Conservation (phyloP, 257 asterid species). For the Lycium ferocissimum region DNA sequence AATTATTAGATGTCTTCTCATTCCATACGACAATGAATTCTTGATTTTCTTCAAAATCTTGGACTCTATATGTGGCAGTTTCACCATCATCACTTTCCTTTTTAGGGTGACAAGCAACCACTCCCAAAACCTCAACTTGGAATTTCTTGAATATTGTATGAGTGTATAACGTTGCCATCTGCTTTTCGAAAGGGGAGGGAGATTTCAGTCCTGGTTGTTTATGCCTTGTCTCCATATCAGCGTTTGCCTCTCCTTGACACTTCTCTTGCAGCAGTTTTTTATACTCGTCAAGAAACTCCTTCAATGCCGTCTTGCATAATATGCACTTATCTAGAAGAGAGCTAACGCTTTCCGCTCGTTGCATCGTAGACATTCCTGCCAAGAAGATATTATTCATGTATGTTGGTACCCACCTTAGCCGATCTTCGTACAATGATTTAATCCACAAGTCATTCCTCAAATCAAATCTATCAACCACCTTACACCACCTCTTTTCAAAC, state of each 20-base stretch:
- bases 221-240: conserved; percentile 50
- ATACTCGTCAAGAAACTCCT: conserved; percentile 52
- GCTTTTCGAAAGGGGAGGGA: conserved; percentile 64
- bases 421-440: conserved; percentile 52
- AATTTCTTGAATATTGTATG: conserved; percentile 60
- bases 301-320: conserved; percentile 48
- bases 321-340: conserved; percentile 49
- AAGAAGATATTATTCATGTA: conserved; percentile 50
- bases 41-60: conserved; percentile 54
- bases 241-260: conserved; percentile 57
- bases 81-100: conserved; percentile 42
- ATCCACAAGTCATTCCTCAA: conserved; percentile 53
- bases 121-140: conserved; percentile 67
- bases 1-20: conserved; percentile 46
- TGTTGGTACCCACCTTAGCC: conserved; percentile 54
- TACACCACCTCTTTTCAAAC: conserved; percentile 57
- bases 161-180: conserved; percentile 55
- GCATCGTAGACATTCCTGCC: conserved; percentile 54
- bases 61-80: conserved; percentile 48
- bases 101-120: conserved; percentile 65
- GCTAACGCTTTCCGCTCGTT: conserved; percentile 41
- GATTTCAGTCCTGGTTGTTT: conserved; percentile 50
- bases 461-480: conserved; percentile 49
- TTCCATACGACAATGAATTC: conserved; percentile 50
- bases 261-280: conserved; percentile 46